Conservation (phyloP, 805 yeast genomes). For the Yamadazyma philogaea region DNA sequence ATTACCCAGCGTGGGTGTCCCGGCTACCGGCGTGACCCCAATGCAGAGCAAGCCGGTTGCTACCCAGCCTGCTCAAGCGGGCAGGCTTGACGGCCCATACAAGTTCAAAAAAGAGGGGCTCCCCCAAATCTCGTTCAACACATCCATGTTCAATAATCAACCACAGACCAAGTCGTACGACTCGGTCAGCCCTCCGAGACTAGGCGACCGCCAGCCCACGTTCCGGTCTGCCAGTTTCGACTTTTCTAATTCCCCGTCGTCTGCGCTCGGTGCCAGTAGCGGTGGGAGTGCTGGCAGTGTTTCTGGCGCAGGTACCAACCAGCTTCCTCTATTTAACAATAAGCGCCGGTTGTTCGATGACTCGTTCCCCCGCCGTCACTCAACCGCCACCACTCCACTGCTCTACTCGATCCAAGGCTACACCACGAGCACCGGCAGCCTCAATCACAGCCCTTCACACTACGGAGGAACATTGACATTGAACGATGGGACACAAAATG, state of each 20-base stretch:
- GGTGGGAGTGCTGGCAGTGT: not conserved
- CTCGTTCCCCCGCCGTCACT: slow-evolving; percentile 20
- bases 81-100: slow-evolving; percentile 5
- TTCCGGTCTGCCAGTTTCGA: slow-evolving; percentile 28
- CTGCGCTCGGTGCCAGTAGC: not conserved
- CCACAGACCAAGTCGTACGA: slow-evolving; percentile 6
- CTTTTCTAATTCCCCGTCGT: slow-evolving; percentile 18
- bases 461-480: slow-evolving; percentile 9
- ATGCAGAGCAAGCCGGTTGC: no score
- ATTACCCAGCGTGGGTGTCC: no score
- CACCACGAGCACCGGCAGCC: slow-evolving; percentile 4
- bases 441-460: slow-evolving; percentile 20
- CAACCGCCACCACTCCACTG: slow-evolving; percentile 22
- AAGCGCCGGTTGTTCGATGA: slow-evolving; percentile 31
- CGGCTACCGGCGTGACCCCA: no score
- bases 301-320: not conserved
- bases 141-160: slow-evolving; percentile 34
- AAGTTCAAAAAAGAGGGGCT: slow-evolving; percentile 2
- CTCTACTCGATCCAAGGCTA: slow-evolving; percentile 10
- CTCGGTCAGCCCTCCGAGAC: slow-evolving; percentile 6
- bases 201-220: slow-evolving; percentile 2
- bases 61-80: no score
- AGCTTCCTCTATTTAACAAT: slow-evolving; percentile 15
- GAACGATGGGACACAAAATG: slow-evolving; percentile 2
- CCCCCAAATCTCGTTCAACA: slow-evolving; percentile 39